Conservation (phyloP, 306 rosid species). For the Lathyrus tuberosus region DNA sequence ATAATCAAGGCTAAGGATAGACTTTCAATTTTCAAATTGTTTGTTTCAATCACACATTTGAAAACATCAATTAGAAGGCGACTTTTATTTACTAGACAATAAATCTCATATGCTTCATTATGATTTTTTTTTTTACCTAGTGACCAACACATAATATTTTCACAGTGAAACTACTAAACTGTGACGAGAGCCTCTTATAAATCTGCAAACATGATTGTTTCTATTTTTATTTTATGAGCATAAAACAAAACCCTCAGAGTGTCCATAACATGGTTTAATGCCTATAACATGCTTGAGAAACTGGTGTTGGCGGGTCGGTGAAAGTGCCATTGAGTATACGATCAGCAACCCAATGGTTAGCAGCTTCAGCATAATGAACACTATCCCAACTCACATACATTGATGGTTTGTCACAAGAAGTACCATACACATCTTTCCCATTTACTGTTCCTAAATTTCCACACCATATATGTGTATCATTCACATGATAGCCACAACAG, state of each 20-base stretch:
- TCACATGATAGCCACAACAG: conserved; percentile 90
- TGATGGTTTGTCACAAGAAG: conserved; percentile 69
- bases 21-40: neutral
- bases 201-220: conserved; percentile 7
- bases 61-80: conserved; percentile 12
- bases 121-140: no score
- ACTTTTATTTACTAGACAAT: neutral
- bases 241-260: neutral
- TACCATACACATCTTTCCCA: conserved; percentile 69
- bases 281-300: conserved; percentile 70
- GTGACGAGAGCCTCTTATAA: neutral
- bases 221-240: neutral
- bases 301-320: conserved; percentile 66
- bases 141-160: no score
- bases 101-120: neutral
- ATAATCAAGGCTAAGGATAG: neutral
- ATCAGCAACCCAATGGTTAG: conserved; percentile 74
- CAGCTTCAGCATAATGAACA: conserved; percentile 88
- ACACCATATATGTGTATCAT: conserved; percentile 81
- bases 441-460: conserved; percentile 57
- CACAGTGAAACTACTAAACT: no score
- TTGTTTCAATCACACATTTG: conserved; percentile 14
- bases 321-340: conserved; percentile 67
- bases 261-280: conserved; percentile 20
- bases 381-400: conserved; percentile 80